A percentile compares a stretch with the other conserved stretches of the same genome.
Evolutionary conservation across 1,139 yeast genomes (phyloP).

Genomic region (Tardiomyces digboiensis): DNA sequence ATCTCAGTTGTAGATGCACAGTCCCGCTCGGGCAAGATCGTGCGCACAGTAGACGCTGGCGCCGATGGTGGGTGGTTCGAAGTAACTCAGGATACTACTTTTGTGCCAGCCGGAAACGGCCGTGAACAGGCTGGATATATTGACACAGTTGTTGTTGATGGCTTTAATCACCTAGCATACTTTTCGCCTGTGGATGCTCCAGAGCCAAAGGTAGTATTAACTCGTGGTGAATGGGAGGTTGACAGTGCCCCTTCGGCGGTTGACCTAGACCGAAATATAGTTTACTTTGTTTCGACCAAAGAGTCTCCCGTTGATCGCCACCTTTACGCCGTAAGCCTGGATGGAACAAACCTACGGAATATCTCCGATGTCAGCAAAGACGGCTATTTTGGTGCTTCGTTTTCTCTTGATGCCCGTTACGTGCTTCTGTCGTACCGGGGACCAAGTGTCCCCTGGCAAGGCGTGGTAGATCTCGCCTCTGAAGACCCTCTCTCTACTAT

Average conservation of each 20-base stretch:
- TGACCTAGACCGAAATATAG: constrained; percentile 38
- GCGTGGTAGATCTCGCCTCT: constrained; percentile 36
- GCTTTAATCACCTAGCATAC: constrained; percentile 59
- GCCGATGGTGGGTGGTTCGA: constrained; percentile 74
- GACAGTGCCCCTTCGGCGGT: constrained; percentile 47
- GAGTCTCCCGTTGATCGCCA: constrained; percentile 49
- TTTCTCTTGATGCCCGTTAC: constrained; percentile 49
- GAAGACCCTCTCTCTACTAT: constrained; percentile 24
- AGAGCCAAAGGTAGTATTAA: constrained; percentile 40
- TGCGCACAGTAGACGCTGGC: constrained; percentile 34
- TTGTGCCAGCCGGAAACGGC: constrained; percentile 51
- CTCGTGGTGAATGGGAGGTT: constrained; percentile 65
- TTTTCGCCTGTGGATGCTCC: constrained; percentile 41
- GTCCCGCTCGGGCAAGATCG: constrained; percentile 28
- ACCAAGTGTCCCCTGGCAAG: constrained; percentile 60
- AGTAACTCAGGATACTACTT: constrained; percentile 61
- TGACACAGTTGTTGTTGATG: constrained; percentile 60
- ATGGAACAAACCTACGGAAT: constrained; percentile 35
- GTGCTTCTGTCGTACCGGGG: constrained; percentile 48
- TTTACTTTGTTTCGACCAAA: constrained; percentile 59
- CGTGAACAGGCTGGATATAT: constrained; percentile 49
- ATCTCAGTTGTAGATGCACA: constrained; percentile 44
- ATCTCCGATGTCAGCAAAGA: constrained; percentile 41
- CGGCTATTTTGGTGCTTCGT: constrained; percentile 62
- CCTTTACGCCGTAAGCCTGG: constrained; percentile 37